phyloP scores from a whole-genome alignment of 495 filamentous ascomycete genomes.

The Penicillium nucicola region DNA sequence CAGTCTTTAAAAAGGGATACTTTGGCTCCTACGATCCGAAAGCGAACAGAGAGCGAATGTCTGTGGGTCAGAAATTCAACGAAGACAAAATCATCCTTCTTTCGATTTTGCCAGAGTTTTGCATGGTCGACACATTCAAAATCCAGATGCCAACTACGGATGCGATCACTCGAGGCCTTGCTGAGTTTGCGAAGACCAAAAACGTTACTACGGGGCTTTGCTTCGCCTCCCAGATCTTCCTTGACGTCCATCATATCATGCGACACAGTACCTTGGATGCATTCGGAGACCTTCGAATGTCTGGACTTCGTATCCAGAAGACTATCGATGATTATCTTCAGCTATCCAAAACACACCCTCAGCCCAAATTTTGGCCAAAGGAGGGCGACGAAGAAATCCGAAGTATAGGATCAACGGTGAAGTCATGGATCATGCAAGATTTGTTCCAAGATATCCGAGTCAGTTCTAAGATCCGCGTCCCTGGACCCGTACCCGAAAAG shows the following conservation, averaged over 20 bases:
- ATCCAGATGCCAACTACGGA: slow-evolving; percentile 23
- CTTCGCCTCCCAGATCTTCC: slow-evolving; percentile 30
- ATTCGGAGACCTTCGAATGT: slow-evolving; percentile 28
- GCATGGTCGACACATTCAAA: slow-evolving; percentile 23
- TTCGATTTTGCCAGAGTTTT: slow-evolving; percentile 29
- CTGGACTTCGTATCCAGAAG: slow-evolving; percentile 27
- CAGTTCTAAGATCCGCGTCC: not conserved
- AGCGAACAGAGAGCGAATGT: slow-evolving; percentile 27
- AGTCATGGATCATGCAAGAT: slow-evolving; percentile 26
- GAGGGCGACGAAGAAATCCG: slow-evolving; percentile 26
- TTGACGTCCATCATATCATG: slow-evolving; percentile 34
- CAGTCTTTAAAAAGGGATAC: slow-evolving; percentile 28
- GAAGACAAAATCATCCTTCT: slow-evolving; percentile 32
- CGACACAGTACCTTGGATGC: slow-evolving; percentile 20
- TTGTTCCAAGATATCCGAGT: slow-evolving; percentile 17
- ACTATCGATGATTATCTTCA: slow-evolving; percentile 25
- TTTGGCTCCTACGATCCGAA: slow-evolving; percentile 30
- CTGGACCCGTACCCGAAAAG: slow-evolving; percentile 16
- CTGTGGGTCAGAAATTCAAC: slow-evolving; percentile 24
- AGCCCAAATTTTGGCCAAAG: slow-evolving; percentile 26
- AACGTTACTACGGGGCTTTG: slow-evolving; percentile 27
- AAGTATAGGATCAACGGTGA: slow-evolving; percentile 11
- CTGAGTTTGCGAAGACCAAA: slow-evolving; percentile 25
- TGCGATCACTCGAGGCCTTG: slow-evolving; percentile 29
- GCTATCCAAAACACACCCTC: slow-evolving; percentile 19